Base-by-base conservation (phyloP, 805 yeast species). In the Saturnispora hagleri region DNA sequence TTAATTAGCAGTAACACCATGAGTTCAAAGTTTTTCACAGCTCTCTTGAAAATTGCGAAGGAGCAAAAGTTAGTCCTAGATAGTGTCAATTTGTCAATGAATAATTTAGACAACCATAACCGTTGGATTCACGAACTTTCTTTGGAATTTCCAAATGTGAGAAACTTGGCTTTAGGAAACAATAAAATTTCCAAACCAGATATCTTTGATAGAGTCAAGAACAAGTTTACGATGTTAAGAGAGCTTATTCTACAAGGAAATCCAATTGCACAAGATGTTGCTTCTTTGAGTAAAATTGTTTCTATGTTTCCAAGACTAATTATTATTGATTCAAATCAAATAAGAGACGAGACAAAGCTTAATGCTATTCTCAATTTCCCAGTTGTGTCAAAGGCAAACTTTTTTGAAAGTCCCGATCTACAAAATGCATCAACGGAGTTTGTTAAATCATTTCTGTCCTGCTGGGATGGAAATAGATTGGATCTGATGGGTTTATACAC, bases 1-100 rank as follows among this genome's bases (percentile, higher is more conserved):
- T 71, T 88, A 49, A 81, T 89, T 55, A 51, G 66, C 3, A 58
- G 57, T 24, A 47, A 63, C 1, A 55, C 53, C 13, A 76, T 79
- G 15, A 69, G 81, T 4, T 76, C 90, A 13, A 93, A 91, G 66
- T 83, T 89, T 76, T 89, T 91, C 65, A 85, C 89, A 10, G 98
- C 98, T 0, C 69, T 93, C 57, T 80, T 91, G 85, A 86, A 84
- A 63, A 68, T 91, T 8, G 96, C 96, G 1, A 68, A 72, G 3
- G 78, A 79, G 50, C 67, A 67, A 33, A 58, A 59, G 3, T 34
- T 64, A n/a, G 80, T 78, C 27, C 84, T 89, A 4, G 84, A 82
- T 31, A 82, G 89, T 52, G 79, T 90, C 7, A 86, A 83, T 64
- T 66, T 89, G 35, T 78, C 90, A 20, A 72, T 72, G 51, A 86